Evolutionary conservation across 371 early-diverging fungal genomes (phyloP).

Genomic region (Conidiobolus incongruus): DNA sequence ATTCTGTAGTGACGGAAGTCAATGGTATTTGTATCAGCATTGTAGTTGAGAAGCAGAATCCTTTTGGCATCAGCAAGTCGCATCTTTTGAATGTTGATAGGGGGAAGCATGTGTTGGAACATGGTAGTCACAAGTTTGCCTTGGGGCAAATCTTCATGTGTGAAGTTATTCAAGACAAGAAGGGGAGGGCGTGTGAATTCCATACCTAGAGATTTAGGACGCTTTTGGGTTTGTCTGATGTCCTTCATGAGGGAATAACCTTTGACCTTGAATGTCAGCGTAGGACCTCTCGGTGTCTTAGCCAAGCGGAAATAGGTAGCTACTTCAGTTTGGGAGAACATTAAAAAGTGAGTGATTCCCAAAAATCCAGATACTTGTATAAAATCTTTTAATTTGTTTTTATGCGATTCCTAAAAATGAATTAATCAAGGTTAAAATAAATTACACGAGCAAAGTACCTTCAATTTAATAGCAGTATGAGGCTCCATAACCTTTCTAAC

Average conservation of each 20-base stretch:
- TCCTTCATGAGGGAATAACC: slow-evolving; percentile 72
- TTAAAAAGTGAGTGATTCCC: slow-evolving; percentile 66
- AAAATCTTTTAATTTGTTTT: slow-evolving; percentile 85
- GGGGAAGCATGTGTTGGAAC: slow-evolving; percentile 90
- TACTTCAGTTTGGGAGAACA: slow-evolving; percentile 67
- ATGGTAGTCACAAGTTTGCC: slow-evolving; percentile 78
- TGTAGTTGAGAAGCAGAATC: slow-evolving; percentile 77
- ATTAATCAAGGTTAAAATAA: neutral
- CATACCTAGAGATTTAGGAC: slow-evolving; percentile 41
- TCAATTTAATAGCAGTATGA: slow-evolving; percentile 58
- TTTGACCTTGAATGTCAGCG: slow-evolving; percentile 67
- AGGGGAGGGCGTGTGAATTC: neutral
- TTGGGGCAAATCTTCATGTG: slow-evolving; percentile 37
- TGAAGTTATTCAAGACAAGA: slow-evolving; percentile 75
- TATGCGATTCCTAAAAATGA: slow-evolving; percentile 45
- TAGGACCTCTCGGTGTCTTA: slow-evolving; percentile 82
- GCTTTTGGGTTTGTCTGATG: slow-evolving; percentile 44
- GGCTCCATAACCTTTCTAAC: slow-evolving; percentile 82
- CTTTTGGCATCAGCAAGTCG: slow-evolving; percentile 68
- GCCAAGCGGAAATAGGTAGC: slow-evolving; percentile 69
- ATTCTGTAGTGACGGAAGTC: slow-evolving; percentile 86
- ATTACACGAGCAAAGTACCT: slow-evolving; percentile 14
- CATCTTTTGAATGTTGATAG: slow-evolving; percentile 86
- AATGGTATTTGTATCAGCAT: slow-evolving; percentile 54
- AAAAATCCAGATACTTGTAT: slow-evolving; percentile 68